Base-by-base conservation (phyloP, 495 filamentous ascomycete genomes). In the Aspergillus sclerotioniger region DNA sequence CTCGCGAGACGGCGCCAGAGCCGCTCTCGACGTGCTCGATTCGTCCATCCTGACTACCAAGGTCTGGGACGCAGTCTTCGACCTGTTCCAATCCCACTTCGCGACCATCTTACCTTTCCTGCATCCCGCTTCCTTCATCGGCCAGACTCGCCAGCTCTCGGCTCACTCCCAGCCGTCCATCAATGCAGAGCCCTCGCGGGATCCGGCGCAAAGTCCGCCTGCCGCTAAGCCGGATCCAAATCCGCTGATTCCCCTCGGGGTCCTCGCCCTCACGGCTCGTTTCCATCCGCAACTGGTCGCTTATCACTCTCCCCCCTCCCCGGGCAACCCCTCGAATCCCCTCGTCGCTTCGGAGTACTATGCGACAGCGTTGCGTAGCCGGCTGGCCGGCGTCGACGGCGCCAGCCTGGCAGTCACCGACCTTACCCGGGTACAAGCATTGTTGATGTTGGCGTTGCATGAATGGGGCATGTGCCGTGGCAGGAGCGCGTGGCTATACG, bases 381-480 rank as follows among this genome's bases (percentile, higher is more conserved):
- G 83, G 46, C 80, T 90, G 55, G 84, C 83, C 62, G 73, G 75
- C 56, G 41, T 82, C 64, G 54, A 74, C 80, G 66, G 76, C 69
- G 67, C 80, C 67, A 60, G 76, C 67, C 62, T 87, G 76, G 78
- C 82, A 66, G 55, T 78, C 52, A 62, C 86, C 64, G 63, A 87
- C 9, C 76, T 95, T 6, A 85, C 92, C 54, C 80, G 86, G 20
- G 84, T 89, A 3, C 89, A 93, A 63, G 89, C 87, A 4, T 77
- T 90, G 17, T 73, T 94, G 44, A 94, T 95, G 90, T 76, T 96
- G 9, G 88, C 85, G 0, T 76, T 94, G 19, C 90, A 94, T 62
- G 90, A 93, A 64, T 94, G 90, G 90, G 87, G 87, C 29, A 90
- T 90, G 76, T 84, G 82, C 33, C 83, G 89, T 41, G 90, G 89